phyloP scores from a whole-genome alignment of 78 protist genomes.

The Cavenderia fasciculata region DNA sequence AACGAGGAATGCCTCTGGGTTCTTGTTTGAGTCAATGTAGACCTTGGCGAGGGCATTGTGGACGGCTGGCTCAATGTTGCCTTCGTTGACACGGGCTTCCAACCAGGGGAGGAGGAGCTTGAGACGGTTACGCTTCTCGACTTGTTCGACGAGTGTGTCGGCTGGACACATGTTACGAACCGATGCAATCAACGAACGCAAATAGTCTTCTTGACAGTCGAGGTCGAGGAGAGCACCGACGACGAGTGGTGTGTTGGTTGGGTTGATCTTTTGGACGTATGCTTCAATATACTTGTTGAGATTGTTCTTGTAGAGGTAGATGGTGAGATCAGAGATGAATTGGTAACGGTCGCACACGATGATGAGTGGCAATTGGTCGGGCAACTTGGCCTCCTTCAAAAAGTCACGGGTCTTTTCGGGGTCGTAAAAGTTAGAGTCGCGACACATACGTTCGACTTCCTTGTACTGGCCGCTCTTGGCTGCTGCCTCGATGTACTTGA shows the following conservation, averaged over 20 bases:
- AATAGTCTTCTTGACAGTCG: conserved; percentile 95
- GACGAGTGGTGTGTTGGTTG: conserved; percentile 94
- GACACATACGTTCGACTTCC: conserved; percentile 98
- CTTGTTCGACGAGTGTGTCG: conserved; percentile 95
- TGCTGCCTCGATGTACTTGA: conserved; percentile 99
- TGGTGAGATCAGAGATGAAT: conserved; percentile 97
- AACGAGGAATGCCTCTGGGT: conserved; percentile 96
- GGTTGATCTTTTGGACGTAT: conserved; percentile 95
- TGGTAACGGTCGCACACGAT: conserved; percentile 98
- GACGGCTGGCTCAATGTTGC: conserved; percentile 92
- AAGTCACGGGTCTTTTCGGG: conserved; percentile 96
- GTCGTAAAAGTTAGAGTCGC: conserved; percentile 94
- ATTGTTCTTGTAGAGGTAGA: conserved; percentile 92
- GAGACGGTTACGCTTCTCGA: conserved; percentile 98
- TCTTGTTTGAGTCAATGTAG: conserved; percentile 94
- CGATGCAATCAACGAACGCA: conserved; percentile 85
- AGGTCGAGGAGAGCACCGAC: conserved; percentile 98
- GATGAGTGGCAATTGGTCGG: conserved; percentile 98
- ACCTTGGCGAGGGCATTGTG: conserved; percentile 99
- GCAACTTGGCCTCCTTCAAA: conserved; percentile 95
- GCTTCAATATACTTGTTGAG: conserved; percentile 94
- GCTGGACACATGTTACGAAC: conserved; percentile 93
- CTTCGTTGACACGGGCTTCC: conserved; percentile 94
- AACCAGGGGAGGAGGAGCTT: conserved; percentile 97
- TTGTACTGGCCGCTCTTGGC: conserved; percentile 91